Percentiles rank a stretch among this genome's conserved stretches.
These are phyloP conservation scores for Theileria orientalis DNA, from an alignment of 169 alveolate genomes.

Conservation along the genomic window DNA sequence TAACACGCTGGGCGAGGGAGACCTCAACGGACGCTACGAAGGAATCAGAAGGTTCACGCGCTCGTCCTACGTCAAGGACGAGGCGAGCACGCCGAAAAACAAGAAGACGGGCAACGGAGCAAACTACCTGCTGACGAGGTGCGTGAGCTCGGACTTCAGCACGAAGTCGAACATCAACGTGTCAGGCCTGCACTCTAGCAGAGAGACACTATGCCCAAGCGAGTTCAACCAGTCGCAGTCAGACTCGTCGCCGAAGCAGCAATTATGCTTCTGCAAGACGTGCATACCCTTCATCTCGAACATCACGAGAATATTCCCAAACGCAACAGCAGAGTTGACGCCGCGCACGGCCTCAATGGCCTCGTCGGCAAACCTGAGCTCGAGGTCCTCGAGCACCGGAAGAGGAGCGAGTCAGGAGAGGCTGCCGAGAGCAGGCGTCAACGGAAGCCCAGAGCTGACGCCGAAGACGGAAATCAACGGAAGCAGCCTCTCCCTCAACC, in stretches of 20 bases:
- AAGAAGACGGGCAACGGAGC: constrained; percentile 2
- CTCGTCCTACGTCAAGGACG: constrained; percentile 52
- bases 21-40: constrained; percentile 9
- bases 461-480: neutral
- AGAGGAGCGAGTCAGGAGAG: too few relatives aligned
- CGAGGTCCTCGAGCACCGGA: neutral
- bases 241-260: neutral
- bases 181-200: neutral
- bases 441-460: neutral
- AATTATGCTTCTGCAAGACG: constrained; percentile 10
- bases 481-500: neutral
- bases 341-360: neutral
- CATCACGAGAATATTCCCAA: constrained; percentile 2
- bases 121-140: constrained; percentile 8
- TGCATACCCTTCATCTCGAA: constrained; percentile 10
- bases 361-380: neutral
- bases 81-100: constrained; percentile 58
- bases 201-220: constrained; percentile 1
- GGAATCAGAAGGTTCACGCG: constrained; percentile 47
- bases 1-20: constrained; percentile 64
- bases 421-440: neutral
- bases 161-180: constrained; percentile 6
- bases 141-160: constrained; percentile 12
- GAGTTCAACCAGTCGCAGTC: neutral
- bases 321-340: neutral